Conservation (phyloP, 768 basidiomycete species). For the Leccinum incarnatum region DNA sequence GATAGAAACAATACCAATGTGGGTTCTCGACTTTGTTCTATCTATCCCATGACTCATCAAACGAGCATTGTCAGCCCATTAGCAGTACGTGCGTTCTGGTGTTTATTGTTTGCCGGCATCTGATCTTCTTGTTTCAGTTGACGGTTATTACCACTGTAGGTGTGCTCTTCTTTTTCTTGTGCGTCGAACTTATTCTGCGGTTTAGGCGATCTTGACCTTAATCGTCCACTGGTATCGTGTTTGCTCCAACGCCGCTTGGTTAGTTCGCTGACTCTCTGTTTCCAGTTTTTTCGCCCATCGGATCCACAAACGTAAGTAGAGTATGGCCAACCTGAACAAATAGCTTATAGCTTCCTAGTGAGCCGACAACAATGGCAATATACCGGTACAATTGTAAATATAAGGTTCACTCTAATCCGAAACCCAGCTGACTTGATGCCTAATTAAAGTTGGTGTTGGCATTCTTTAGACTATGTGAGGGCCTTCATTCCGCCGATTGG, state of each 20-base stretch:
- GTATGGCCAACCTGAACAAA: neutral
- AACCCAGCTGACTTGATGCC: slow-evolving; percentile 1
- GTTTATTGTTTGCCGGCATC: neutral
- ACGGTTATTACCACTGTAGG: slow-evolving; percentile 34
- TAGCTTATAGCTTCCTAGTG: slow-evolving; percentile 14
- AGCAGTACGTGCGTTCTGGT: slow-evolving; percentile 21
- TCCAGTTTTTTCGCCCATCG: slow-evolving; percentile 39
- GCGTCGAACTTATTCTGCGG: slow-evolving; percentile 9
- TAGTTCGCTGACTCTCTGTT: neutral
- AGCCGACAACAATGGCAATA: slow-evolving; percentile 29
- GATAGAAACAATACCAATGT: slow-evolving; percentile 48
- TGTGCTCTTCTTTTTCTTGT: neutral
- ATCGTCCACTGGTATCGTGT: slow-evolving; percentile 48
- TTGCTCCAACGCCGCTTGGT: neutral
- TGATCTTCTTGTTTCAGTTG: slow-evolving; percentile 16
- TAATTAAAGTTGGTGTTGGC: slow-evolving; percentile 26
- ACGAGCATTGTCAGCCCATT: slow-evolving; percentile 15
- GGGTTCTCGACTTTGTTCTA: neutral
- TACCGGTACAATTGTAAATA: slow-evolving; percentile 35
- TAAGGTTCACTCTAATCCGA: slow-evolving; percentile 1
- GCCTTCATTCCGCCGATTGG: neutral
- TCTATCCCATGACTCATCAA: neutral
- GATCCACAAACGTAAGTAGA: slow-evolving; percentile 39
- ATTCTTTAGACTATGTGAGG: slow-evolving; percentile 33
- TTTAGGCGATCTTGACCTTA: slow-evolving; percentile 47